Percentiles rank a stretch among this genome's conserved stretches.
Conservation (phyloP, 2,329 filamentous ascomycete genomes). For the Aspergillus tamarii region DNA sequence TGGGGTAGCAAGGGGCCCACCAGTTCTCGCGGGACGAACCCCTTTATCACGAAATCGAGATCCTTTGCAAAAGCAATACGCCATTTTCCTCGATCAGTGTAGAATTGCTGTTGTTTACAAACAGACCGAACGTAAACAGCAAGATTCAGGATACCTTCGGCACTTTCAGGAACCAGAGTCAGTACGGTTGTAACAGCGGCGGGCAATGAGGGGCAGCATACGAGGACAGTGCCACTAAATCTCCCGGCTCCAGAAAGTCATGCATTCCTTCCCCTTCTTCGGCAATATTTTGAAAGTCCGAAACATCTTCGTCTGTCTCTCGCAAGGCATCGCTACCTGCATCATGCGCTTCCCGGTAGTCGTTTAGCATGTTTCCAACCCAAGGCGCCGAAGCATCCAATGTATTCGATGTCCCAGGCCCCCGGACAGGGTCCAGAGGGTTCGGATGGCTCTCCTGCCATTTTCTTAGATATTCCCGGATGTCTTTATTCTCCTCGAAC, state of each 20-base stretch:
- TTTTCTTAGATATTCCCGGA: conserved; percentile 45
- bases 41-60: conserved; percentile 54
- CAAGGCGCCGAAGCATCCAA: conserved; percentile 18
- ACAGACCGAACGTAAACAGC: conserved; percentile 47
- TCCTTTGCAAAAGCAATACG: conserved; percentile 39
- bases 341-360: conserved; percentile 31
- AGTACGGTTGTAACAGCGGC: neutral
- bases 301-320: conserved; percentile 27
- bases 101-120: conserved; percentile 47
- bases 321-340: conserved; percentile 29
- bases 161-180: conserved; percentile 7
- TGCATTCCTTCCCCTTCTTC: conserved; percentile 35
- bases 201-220: conserved; percentile 21
- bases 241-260: conserved; percentile 43
- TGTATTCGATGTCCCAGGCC: conserved; percentile 22
- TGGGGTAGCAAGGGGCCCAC: conserved; percentile 54
- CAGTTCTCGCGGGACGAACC: conserved; percentile 50
- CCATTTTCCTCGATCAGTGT: conserved; percentile 48
- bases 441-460: conserved; percentile 41
- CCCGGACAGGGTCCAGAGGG: conserved; percentile 34
- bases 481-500: conserved; percentile 41
- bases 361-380: conserved; percentile 41
- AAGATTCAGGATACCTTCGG: conserved; percentile 33
- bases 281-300: conserved; percentile 29
- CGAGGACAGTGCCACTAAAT: conserved; percentile 42